phyloP scores from a whole-genome alignment of 1,139 yeast species.

The Groenewaldozyma sp. region DNA sequence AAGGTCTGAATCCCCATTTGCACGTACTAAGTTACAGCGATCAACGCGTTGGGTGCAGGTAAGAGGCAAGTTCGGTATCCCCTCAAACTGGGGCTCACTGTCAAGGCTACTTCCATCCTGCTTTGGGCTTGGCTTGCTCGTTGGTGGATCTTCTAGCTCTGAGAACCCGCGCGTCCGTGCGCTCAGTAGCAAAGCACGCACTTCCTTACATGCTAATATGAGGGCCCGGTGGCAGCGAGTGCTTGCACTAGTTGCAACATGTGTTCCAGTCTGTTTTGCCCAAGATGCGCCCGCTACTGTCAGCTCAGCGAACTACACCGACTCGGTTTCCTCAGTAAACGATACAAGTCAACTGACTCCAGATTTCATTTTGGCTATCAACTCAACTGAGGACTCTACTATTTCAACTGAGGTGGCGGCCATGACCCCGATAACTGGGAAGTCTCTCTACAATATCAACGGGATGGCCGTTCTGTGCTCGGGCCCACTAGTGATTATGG shows the following conservation, averaged over 20 bases:
- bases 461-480: constrained; percentile 19
- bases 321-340: constrained; percentile 12
- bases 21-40: no score
- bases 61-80: no score
- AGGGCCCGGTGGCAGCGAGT: background rate
- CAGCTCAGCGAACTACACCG: constrained; percentile 11
- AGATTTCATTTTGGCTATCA: constrained; percentile 10
- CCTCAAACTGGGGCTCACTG: no score
- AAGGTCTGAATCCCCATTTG: no score
- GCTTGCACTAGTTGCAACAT: background rate
- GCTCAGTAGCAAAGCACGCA: background rate
- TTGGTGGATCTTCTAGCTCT: no score
- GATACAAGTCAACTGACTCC: constrained; percentile 9
- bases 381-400: constrained; percentile 8
- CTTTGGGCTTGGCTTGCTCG: no score
- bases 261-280: background rate
- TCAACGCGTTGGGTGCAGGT: no score
- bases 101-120: no score
- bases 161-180: background rate
- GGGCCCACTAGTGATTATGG: constrained; percentile 18
- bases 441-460: constrained; percentile 13
- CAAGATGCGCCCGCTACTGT: constrained; percentile 10
- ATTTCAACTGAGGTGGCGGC: constrained; percentile 17
- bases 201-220: background rate
- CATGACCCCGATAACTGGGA: constrained; percentile 18